A percentile compares a stretch with the other conserved stretches of the same genome.
These are phyloP conservation scores for Fusarium praegraminearum DNA, from an alignment of 2,329 filamentous ascomycete species.

Conservation along the genomic window DNA sequence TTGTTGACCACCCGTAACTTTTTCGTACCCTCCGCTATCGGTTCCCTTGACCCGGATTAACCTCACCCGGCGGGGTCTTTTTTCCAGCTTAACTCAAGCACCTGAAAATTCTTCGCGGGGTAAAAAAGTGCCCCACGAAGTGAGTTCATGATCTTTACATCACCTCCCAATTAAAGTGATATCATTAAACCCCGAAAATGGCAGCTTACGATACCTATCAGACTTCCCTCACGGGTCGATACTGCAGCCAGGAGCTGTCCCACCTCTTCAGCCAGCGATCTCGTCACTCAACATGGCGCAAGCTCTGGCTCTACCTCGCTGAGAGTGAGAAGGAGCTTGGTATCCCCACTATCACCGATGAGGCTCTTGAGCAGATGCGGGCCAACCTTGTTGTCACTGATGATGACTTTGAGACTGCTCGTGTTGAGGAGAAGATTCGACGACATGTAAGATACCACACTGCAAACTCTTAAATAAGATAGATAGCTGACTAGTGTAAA, in stretches of 20 bases:
- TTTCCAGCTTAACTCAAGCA: neutral
- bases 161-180: conserved; percentile 5
- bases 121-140: conserved; percentile 11
- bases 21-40: conserved; percentile 10
- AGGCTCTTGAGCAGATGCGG: conserved; percentile 39
- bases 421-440: conserved; percentile 34
- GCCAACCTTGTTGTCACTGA: conserved; percentile 22
- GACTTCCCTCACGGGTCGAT: conserved; percentile 18
- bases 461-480: neutral
- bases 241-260: conserved; percentile 28
- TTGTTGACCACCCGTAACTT: neutral
- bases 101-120: conserved; percentile 9
- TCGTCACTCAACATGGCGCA: conserved; percentile 35
- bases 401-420: conserved; percentile 35
- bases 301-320: conserved; percentile 35
- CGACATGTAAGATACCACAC: conserved; percentile 9
- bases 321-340: conserved; percentile 37
- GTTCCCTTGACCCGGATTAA: conserved; percentile 1
- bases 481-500: conserved; percentile 9
- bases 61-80: conserved; percentile 4
- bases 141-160: conserved; percentile 5
- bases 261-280: conserved; percentile 30
- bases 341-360: conserved; percentile 31
- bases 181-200: conserved; percentile 12
- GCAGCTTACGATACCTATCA: conserved; percentile 22